phyloP scores from a whole-genome alignment of 2,329 filamentous ascomycete species.

The Epichloe hybrida region DNA sequence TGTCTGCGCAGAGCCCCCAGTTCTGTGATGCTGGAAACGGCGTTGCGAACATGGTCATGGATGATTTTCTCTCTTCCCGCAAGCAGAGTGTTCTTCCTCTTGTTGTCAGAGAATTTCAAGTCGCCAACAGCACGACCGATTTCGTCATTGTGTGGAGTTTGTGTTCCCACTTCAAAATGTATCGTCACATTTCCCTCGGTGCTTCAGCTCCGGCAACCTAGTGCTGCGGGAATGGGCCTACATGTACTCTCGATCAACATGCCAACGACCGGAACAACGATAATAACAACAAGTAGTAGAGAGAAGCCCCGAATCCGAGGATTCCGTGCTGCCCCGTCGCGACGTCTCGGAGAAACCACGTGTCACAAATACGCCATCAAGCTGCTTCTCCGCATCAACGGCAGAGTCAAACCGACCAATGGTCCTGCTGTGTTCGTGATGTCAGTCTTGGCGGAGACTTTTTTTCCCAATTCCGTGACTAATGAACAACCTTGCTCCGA shows the following conservation, averaged over 20 bases:
- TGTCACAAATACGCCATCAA: not conserved
- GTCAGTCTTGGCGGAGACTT: not conserved
- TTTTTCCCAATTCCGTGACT: not conserved
- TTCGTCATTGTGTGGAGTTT: too few relatives aligned
- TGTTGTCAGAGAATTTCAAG: too few relatives aligned
- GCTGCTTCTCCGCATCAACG: not conserved
- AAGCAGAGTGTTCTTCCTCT: too few relatives aligned
- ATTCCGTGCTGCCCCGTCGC: too few relatives aligned
- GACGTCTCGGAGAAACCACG: too few relatives aligned
- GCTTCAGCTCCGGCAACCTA: not conserved
- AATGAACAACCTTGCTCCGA: not conserved
- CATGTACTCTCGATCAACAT: not conserved
- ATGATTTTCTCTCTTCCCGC: not conserved
- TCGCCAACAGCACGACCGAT: too few relatives aligned
- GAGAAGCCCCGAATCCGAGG: too few relatives aligned
- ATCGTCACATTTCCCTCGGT: not conserved
- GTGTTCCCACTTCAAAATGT: not conserved
- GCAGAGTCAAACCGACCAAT: not conserved
- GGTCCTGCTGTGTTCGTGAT: not conserved
- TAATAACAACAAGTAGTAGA: too few relatives aligned
- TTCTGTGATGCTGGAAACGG: not conserved
- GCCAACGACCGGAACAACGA: too few relatives aligned
- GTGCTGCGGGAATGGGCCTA: not conserved
- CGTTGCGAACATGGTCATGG: not conserved
- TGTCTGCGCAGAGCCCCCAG: not conserved